Evolutionary conservation across 2,329 filamentous ascomycete species (phyloP).

Genomic region (Botrytis byssoidea): DNA sequence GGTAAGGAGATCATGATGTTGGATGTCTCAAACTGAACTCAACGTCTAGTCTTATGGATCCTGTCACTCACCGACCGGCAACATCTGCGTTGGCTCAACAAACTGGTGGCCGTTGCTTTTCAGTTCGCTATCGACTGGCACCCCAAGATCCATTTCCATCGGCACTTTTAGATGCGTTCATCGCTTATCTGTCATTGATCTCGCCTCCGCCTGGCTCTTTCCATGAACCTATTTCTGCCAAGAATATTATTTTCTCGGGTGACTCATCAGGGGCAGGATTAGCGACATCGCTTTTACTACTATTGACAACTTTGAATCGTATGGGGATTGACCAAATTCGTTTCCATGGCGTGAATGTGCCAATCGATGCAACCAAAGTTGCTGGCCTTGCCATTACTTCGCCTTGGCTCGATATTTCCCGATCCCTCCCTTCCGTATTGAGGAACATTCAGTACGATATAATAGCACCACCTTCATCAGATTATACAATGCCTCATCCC

Average conservation of each 20-base stretch:
- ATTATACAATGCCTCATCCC: conserved; percentile 35
- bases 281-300: conserved; percentile 62
- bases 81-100: conserved; percentile 62
- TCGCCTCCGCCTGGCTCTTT: conserved; percentile 67
- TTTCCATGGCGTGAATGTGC: conserved; percentile 55
- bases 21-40: background rate
- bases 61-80: conserved; percentile 60
- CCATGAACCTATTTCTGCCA: conserved; percentile 63
- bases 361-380: conserved; percentile 62
- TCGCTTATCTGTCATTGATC: conserved; percentile 65
- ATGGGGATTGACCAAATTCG: conserved; percentile 45
- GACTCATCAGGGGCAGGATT: conserved; percentile 75
- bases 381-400: conserved; percentile 62
- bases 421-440: conserved; percentile 57
- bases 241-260: conserved; percentile 68
- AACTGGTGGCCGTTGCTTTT: conserved; percentile 62
- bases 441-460: conserved; percentile 60
- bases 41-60: conserved; percentile 65
- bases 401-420: conserved; percentile 71
- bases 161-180: conserved; percentile 68
- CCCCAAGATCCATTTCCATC: conserved; percentile 74
- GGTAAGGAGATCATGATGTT: background rate
- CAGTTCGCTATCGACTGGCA: conserved; percentile 69
- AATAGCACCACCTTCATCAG: conserved; percentile 52
- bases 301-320: conserved; percentile 61